Conservation (phyloP, 2,329 filamentous ascomycete species). For the Pestalotiopsis sp. region DNA sequence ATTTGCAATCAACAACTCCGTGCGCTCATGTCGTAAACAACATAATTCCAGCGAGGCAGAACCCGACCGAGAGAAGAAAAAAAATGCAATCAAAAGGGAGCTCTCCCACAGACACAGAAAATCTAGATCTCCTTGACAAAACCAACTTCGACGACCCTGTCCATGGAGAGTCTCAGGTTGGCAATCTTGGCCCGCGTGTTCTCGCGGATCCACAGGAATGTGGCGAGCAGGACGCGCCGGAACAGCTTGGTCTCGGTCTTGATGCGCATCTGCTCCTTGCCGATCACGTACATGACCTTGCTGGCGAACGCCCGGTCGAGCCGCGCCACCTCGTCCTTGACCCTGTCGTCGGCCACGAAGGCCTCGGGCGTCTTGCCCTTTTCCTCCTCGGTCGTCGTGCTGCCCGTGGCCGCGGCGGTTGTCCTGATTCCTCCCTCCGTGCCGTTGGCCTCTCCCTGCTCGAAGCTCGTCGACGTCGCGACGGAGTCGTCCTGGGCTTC, state of each 20-base stretch:
- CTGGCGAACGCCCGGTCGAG: constrained; percentile 47
- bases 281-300: constrained; percentile 60
- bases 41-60: background rate
- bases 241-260: constrained; percentile 41
- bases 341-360: constrained; percentile 24
- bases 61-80: background rate
- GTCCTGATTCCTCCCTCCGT: constrained; percentile 14
- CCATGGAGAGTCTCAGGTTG: constrained; percentile 60
- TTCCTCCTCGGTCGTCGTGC: constrained; percentile 7
- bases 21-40: background rate
- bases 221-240: constrained; percentile 49
- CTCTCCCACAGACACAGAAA: background rate
- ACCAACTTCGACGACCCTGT: constrained; percentile 68
- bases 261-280: constrained; percentile 65
- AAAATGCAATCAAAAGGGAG: background rate
- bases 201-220: constrained; percentile 68
- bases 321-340: constrained; percentile 42
- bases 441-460: background rate
- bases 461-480: constrained; percentile 18
- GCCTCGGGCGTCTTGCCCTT: constrained; percentile 12
- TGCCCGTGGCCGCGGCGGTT: background rate
- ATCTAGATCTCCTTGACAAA: constrained; percentile 65
- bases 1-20: background rate
- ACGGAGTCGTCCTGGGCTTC: constrained; percentile 15
- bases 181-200: constrained; percentile 70